Evolutionary conservation across 176 grass and related monocot species (phyloP).

Genomic region (Canna indica): DNA sequence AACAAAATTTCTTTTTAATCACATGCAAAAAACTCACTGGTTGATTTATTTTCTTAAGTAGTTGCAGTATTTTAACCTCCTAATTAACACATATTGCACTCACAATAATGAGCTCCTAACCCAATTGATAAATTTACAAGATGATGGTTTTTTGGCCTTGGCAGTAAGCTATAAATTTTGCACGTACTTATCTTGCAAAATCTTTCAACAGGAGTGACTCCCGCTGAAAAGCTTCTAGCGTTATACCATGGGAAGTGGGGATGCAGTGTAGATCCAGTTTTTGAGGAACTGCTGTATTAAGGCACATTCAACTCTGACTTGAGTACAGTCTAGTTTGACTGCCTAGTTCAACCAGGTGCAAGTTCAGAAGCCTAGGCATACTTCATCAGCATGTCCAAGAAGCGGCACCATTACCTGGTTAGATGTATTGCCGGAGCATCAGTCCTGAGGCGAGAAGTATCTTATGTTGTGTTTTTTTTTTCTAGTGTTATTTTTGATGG

Average conservation of each 20-base stretch:
- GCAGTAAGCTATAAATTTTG: neutral
- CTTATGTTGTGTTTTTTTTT: too few relatives aligned
- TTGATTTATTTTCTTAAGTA: too few relatives aligned
- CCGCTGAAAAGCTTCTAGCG: constrained; percentile 78
- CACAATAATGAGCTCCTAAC: neutral
- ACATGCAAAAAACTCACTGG: too few relatives aligned
- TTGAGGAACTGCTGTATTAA: constrained; percentile 74
- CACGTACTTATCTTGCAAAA: neutral
- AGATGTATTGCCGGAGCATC: neutral
- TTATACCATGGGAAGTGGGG: constrained; percentile 82
- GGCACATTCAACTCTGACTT: neutral
- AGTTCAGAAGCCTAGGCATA: neutral
- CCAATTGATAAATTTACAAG: neutral
- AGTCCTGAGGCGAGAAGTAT: neutral
- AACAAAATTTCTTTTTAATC: too few relatives aligned
- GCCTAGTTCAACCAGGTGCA: neutral
- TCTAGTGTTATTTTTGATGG: too few relatives aligned
- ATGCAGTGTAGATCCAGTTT: constrained; percentile 59
- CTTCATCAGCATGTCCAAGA: neutral
- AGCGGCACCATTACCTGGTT: neutral
- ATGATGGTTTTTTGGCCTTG: neutral
- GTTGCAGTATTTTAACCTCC: too few relatives aligned
- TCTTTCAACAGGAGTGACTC: constrained; percentile 56
- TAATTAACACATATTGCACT: too few relatives aligned
- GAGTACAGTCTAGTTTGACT: neutral